Evolutionary conservation across 1,284 basidiomycete species (phyloP).

Genomic region (Calocybe gambosa): DNA sequence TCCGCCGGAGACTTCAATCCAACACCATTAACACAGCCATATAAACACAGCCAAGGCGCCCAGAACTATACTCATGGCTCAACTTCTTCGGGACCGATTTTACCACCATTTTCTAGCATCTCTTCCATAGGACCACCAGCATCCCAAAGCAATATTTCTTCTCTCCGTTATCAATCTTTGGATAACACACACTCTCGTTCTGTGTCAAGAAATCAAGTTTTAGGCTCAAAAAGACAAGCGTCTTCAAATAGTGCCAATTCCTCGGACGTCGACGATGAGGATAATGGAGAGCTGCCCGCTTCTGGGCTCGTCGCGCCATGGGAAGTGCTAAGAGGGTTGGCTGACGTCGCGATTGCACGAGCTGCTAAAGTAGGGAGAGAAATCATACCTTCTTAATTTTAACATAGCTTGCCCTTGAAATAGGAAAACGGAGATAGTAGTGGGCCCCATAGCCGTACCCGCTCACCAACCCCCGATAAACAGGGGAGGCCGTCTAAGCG

Average conservation of each 20-base stretch:
- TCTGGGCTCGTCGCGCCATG: slow-evolving; percentile 76
- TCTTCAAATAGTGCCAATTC: slow-evolving; percentile 71
- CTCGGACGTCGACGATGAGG: slow-evolving; percentile 68
- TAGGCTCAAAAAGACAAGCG: slow-evolving; percentile 52
- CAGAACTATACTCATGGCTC: slow-evolving; percentile 24
- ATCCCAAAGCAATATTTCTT: slow-evolving; percentile 45
- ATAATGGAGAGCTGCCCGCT: slow-evolving; percentile 71
- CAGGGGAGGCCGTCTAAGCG: slow-evolving; percentile 62
- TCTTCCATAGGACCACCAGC: slow-evolving; percentile 50
- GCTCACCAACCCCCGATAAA: slow-evolving; percentile 64
- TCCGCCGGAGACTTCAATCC: slow-evolving; percentile 25
- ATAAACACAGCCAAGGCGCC: slow-evolving; percentile 23
- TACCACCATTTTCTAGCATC: slow-evolving; percentile 69
- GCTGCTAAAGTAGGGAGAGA: slow-evolving; percentile 56
- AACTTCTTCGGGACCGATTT: slow-evolving; percentile 39
- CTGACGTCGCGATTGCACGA: slow-evolving; percentile 72
- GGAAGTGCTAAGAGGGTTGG: slow-evolving; percentile 74
- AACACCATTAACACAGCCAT: slow-evolving; percentile 23
- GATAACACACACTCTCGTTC: slow-evolving; percentile 36
- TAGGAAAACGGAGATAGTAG: slow-evolving; percentile 73
- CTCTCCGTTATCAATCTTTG: slow-evolving; percentile 48
- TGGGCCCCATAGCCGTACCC: slow-evolving; percentile 65
- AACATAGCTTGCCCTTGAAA: slow-evolving; percentile 12
- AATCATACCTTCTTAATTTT: slow-evolving; percentile 6
- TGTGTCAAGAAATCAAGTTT: slow-evolving; percentile 34